Conservation (phyloP, 2,329 filamentous ascomycete genomes). For the Trichoderma atrobrunneum region DNA sequence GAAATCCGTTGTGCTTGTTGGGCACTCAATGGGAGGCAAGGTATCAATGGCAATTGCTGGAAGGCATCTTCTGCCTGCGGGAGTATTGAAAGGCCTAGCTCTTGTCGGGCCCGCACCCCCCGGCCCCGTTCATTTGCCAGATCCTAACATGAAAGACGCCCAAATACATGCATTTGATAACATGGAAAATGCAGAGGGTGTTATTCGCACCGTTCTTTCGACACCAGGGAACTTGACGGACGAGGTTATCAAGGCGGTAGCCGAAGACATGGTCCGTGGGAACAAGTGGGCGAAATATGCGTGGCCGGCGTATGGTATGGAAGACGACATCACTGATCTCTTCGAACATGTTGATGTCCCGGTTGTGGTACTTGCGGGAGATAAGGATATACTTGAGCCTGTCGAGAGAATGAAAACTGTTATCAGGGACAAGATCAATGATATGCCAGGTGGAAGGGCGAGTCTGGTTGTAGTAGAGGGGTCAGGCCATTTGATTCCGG, state of each 20-base stretch:
- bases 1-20: background rate
- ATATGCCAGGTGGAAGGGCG: background rate
- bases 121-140: background rate
- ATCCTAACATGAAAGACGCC: background rate
- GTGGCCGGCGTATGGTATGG: background rate
- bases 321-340: background rate
- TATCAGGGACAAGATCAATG: background rate
- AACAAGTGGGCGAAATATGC: background rate
- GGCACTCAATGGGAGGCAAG: background rate
- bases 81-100: background rate
- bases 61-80: background rate
- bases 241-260: background rate
- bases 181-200: background rate
- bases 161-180: background rate
- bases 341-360: background rate
- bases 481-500: background rate
- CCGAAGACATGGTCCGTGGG: background rate
- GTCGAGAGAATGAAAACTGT: background rate
- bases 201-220: background rate
- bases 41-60: background rate
- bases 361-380: background rate
- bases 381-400: background rate
- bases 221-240: background rate
- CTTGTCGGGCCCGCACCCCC: background rate
- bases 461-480: background rate